Evolutionary conservation across 768 basidiomycete genomes (phyloP), one percentile per base, ranked within the genome.

Genomic region (Mycena filopes): DNA sequence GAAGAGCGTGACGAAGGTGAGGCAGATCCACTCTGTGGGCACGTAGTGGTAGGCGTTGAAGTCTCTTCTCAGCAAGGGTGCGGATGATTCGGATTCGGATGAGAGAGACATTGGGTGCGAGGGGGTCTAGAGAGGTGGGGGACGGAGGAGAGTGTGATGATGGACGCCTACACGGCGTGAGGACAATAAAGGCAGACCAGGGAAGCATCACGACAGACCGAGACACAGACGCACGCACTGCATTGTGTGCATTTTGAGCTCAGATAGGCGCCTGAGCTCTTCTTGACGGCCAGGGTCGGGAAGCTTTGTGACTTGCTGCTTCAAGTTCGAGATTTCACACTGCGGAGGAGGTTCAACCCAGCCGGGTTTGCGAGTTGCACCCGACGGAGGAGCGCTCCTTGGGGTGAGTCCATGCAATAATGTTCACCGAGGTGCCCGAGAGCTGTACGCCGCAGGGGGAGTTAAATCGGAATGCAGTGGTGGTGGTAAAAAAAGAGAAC

Each of bases 11-110:
- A 83, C 63, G 65, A 79, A 81, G 23, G 78, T 56, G 45, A 74
- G 67, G 65, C 80, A 81, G 23, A 82, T 70, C 66, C 75, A 77
- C 49, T 75, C 66, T 0, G 79, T 79, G 11, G 81, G 81, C 3
- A 76, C 65, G 67, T 82, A 83, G 51, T 74, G 70, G 62, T 81
- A 82, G 0, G 76, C 76, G 21, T 60, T 60, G 51, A 65, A 58
- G 16, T 18, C 15, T 3, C 16, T 21, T 20, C 55, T 36, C 25
- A 26, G 15, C 15, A 55, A 46, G 2, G 54, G 31, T 7, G 26
- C 13, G 20, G 20, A 10, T 8, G 51, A n/a, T n/a, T n/a, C 7
- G n/a, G n/a, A n/a, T n/a, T n/a, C n/a, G n/a, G n/a, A n/a, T n/a
- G 12, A 12, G 13, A 51, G 48, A 9, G 63, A 29, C 54, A 63